A percentile compares a stretch with the other conserved stretches of the same genome.
Conservation (phyloP, 345 rosid species). For the Geranium rotundifolium region DNA sequence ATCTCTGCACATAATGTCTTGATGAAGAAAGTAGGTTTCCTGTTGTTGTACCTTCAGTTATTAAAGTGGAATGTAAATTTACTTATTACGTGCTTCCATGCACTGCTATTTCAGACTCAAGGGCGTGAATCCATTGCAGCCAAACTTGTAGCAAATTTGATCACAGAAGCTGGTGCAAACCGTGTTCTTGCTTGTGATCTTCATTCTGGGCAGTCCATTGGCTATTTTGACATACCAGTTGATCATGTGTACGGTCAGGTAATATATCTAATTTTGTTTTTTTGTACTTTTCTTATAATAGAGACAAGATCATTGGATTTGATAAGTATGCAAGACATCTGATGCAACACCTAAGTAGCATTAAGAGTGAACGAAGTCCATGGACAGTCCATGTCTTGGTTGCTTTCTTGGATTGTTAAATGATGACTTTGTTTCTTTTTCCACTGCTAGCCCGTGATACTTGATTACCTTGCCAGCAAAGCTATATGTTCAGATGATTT, state of each 20-base stretch:
- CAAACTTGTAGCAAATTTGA: conserved; percentile 87
- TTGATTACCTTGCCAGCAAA: conserved; percentile 95
- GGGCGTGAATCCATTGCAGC: conserved; percentile 98
- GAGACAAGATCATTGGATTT: background rate
- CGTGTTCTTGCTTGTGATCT: conserved; percentile 99
- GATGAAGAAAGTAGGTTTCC: background rate
- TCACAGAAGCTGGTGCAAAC: conserved; percentile 93
- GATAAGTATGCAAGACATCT: background rate
- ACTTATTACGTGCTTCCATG: background rate
- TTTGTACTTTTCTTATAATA: background rate
- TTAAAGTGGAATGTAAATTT: background rate
- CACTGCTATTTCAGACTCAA: conserved; percentile 55
- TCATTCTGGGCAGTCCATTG: conserved; percentile 99
- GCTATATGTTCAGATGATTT: conserved; percentile 70
- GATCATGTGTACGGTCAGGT: conserved; percentile 98
- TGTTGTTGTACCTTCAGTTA: background rate
- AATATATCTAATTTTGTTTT: conserved; percentile 3
- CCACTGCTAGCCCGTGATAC: conserved; percentile 72
- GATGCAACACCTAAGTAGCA: background rate
- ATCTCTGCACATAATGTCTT: background rate
- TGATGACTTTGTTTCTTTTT: conserved; percentile 5
- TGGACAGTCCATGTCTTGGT: background rate
- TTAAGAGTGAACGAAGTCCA: background rate
- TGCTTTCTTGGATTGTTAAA: conserved; percentile 1
- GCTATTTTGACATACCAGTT: conserved; percentile 93